These are phyloP conservation scores for Sporormia fimetaria DNA, from an alignment of 495 filamentous ascomycete genomes.

Conservation along the genomic window DNA sequence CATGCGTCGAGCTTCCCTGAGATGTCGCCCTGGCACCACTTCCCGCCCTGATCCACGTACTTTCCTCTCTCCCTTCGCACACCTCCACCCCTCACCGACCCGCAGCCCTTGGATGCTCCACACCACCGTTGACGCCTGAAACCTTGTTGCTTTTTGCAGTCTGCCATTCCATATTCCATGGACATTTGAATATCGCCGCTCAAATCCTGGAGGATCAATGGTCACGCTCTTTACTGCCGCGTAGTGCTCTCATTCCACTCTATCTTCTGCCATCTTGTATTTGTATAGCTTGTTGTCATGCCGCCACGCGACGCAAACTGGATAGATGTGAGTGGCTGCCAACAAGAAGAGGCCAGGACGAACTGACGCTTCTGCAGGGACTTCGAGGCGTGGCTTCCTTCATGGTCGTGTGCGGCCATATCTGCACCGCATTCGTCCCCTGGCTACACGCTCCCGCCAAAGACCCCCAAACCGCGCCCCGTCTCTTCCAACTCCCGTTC, in stretches of 20 bases:
- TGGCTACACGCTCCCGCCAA: slow-evolving; percentile 22
- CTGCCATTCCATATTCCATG: too few species aligned
- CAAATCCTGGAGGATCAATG: too few species aligned
- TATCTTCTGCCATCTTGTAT: neutral
- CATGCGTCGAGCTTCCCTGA: too few species aligned
- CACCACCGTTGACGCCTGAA: too few species aligned
- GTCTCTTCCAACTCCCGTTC: slow-evolving; percentile 26
- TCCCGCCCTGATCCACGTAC: too few species aligned
- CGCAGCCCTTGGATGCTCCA: too few species aligned
- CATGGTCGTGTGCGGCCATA: slow-evolving; percentile 26
- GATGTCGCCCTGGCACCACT: too few species aligned
- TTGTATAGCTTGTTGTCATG: slow-evolving; percentile 5
- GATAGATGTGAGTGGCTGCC: slow-evolving; percentile 21
- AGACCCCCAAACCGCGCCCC: slow-evolving; percentile 15
- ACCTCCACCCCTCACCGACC: too few species aligned
- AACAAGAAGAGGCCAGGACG: neutral
- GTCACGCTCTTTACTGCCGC: too few species aligned
- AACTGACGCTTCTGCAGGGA: slow-evolving; percentile 19
- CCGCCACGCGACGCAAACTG: slow-evolving; percentile 26
- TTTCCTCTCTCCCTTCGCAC: too few species aligned
- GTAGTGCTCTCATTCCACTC: neutral
- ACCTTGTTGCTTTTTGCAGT: too few species aligned
- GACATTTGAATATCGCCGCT: too few species aligned
- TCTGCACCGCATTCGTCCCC: slow-evolving; percentile 25
- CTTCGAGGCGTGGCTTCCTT: slow-evolving; percentile 27